A percentile compares a stretch with the other conserved stretches of the same genome.
phyloP scores from a whole-genome alignment of 2,329 filamentous ascomycete species.

The Calonectria naviculata region DNA sequence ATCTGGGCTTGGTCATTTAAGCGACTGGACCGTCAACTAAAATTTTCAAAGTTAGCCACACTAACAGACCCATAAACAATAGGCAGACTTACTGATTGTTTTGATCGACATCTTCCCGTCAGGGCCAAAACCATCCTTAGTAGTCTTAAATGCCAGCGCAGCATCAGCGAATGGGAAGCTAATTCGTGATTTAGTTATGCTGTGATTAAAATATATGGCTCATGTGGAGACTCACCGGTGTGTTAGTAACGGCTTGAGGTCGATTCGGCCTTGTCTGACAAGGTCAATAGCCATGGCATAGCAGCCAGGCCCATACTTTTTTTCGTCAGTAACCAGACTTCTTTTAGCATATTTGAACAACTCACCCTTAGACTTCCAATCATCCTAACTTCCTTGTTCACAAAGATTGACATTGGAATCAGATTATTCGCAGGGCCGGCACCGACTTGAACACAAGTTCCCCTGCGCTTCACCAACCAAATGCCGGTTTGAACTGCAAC shows the following conservation, averaged over 20 bases:
- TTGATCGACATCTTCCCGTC: constrained; percentile 1
- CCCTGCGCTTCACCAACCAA: constrained; percentile 1
- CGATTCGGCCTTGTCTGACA: not conserved
- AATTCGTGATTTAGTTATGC: too few species aligned
- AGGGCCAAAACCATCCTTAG: not conserved
- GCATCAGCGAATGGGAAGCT: not conserved
- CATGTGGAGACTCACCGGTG: not conserved
- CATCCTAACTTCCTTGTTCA: not conserved
- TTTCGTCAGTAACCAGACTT: not conserved
- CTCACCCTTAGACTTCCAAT: constrained; percentile 5
- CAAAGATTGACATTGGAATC: constrained; percentile 1
- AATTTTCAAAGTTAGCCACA: not conserved
- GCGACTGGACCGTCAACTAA: not conserved
- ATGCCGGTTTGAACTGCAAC: not conserved
- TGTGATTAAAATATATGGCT: too few species aligned
- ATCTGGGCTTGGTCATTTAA: not conserved
- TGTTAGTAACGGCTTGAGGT: not conserved
- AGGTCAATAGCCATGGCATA: not conserved
- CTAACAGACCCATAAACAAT: not conserved
- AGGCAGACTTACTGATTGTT: not conserved
- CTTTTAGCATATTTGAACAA: rapidly evolving
- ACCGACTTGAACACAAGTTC: not conserved
- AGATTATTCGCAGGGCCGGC: not conserved
- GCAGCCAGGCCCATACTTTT: not conserved
- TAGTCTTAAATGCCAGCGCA: not conserved